Conservation (phyloP, 805 yeast species). For the Naumovozyma castellii region DNA sequence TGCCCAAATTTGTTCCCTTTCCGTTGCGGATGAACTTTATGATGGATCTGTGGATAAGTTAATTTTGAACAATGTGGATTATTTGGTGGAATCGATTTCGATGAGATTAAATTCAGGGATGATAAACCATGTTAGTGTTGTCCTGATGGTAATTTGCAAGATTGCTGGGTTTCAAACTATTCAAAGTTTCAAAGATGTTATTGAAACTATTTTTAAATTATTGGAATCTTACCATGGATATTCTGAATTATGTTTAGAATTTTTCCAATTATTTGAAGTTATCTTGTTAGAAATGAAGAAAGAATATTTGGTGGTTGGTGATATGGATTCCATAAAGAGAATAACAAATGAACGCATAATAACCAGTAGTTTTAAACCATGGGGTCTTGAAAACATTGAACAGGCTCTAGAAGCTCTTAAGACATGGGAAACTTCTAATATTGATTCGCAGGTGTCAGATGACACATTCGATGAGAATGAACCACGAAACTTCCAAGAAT, state of each 20-base stretch:
- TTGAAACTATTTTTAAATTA: constrained; percentile 63
- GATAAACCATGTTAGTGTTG: constrained; percentile 64
- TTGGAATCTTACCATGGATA: constrained; percentile 84
- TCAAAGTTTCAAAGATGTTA: constrained; percentile 59
- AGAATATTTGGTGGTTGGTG: constrained; percentile 26
- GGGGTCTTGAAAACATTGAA: constrained; percentile 45
- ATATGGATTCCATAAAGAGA: constrained; percentile 14
- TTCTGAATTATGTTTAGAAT: constrained; percentile 56
- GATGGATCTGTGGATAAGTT: constrained; percentile 47
- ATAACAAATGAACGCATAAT: constrained; percentile 12
- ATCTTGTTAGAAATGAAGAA: constrained; percentile 41
- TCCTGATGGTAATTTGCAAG: constrained; percentile 58
- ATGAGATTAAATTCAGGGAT: constrained; percentile 57
- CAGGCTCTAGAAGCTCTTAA: constrained; percentile 40
- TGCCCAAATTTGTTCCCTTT: constrained; percentile 44
- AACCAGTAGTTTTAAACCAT: constrained; percentile 36
- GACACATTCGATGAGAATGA: constrained; percentile 23
- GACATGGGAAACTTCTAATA: constrained; percentile 25
- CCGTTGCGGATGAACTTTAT: constrained; percentile 45
- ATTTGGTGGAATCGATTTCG: constrained; percentile 71
- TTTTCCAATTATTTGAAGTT: constrained; percentile 61
- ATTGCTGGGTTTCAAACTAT: constrained; percentile 62
- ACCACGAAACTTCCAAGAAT: constrained; percentile 30
- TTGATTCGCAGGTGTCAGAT: constrained; percentile 5
- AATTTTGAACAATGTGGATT: constrained; percentile 64